phyloP scores from a whole-genome alignment of 2,329 filamentous ascomycete genomes.

The Rhinocladiella mackenziei region DNA sequence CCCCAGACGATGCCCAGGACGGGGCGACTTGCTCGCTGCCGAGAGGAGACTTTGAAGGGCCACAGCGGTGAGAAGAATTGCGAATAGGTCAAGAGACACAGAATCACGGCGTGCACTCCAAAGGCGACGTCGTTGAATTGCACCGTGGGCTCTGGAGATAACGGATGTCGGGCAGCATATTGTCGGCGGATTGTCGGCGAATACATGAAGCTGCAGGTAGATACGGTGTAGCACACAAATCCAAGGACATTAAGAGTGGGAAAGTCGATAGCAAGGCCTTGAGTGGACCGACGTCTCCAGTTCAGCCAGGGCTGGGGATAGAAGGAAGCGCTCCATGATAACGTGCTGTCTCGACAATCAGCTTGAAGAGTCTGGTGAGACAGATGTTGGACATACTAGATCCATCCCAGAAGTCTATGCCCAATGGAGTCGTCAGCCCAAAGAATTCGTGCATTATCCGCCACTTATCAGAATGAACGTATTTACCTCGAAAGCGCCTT shows the following conservation, averaged over 20 bases:
- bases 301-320: slow-evolving; percentile 88
- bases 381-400: slow-evolving; percentile 51
- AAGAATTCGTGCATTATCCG: not conserved
- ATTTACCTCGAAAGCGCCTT: slow-evolving; percentile 43
- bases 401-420: slow-evolving; percentile 65
- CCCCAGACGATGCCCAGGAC: slow-evolving; percentile 69
- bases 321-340: slow-evolving; percentile 82
- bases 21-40: slow-evolving; percentile 54
- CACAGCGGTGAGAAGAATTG: slow-evolving; percentile 72
- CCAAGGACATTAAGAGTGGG: slow-evolving; percentile 66
- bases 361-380: not conserved
- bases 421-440: no score
- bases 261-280: slow-evolving; percentile 83
- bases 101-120: slow-evolving; percentile 70
- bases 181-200: slow-evolving; percentile 72
- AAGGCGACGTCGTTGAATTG: slow-evolving; percentile 88
- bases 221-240: slow-evolving; percentile 66
- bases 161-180: slow-evolving; percentile 74
- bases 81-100: slow-evolving; percentile 68
- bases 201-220: slow-evolving; percentile 71
- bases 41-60: slow-evolving; percentile 63
- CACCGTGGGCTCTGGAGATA: slow-evolving; percentile 74
- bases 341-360: slow-evolving; percentile 33
- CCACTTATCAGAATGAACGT: no score
- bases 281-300: slow-evolving; percentile 68